Conservation (phyloP, 2,329 filamentous ascomycete species). For the Domatiomyces globalis region DNA sequence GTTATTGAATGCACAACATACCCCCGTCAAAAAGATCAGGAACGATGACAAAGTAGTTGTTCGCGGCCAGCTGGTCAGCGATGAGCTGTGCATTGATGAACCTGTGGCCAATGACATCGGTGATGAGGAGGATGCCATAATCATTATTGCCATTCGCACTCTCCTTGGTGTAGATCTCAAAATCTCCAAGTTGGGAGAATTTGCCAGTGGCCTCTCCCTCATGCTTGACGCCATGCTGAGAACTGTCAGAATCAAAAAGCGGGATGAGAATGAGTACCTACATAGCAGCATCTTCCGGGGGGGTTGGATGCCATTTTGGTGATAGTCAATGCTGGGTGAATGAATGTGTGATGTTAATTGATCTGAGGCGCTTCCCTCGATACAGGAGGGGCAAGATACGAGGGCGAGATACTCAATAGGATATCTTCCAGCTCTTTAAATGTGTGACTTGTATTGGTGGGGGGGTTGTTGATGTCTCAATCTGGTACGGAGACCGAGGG, state of each 20-base stretch:
- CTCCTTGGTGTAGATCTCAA: slow-evolving; percentile 37
- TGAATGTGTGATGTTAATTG: background rate
- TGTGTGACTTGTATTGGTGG: no score
- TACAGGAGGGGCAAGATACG: no score
- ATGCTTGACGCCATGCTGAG: slow-evolving; percentile 30
- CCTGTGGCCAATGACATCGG: slow-evolving; percentile 45
- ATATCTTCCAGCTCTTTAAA: no score
- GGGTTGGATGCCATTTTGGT: slow-evolving; percentile 37
- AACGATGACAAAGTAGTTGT: slow-evolving; percentile 55
- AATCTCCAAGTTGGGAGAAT: slow-evolving; percentile 32
- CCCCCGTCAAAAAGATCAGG: slow-evolving; percentile 55
- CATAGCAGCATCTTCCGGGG: slow-evolving; percentile 24
- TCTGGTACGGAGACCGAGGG: no score
- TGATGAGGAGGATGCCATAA: slow-evolving; percentile 21
- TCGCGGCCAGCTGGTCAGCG: slow-evolving; percentile 60
- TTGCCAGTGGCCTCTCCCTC: slow-evolving; percentile 36
- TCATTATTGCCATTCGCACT: background rate
- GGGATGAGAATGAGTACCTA: no score
- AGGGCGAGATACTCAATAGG: no score
- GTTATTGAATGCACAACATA: no score
- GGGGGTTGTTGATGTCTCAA: no score
- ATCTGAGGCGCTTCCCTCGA: no score
- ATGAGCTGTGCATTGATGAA: slow-evolving; percentile 49
- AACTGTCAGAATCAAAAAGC: no score
- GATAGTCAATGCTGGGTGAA: background rate